These are phyloP conservation scores for Steccherinum ochraceum DNA, from an alignment of 768 basidiomycete species.

Conservation along the genomic window DNA sequence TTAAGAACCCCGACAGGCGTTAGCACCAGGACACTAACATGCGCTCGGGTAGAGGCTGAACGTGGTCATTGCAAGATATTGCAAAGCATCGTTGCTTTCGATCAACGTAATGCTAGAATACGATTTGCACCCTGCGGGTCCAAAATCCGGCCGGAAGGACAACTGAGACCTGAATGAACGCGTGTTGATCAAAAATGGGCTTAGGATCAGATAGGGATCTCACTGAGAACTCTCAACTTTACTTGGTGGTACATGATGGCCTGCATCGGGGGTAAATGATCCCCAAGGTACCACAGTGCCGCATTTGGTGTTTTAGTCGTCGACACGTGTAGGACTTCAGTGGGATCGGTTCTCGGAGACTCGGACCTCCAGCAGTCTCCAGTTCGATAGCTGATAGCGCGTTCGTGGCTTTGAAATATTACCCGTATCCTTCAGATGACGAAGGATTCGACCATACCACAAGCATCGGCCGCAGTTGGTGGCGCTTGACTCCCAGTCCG, in stretches of 20 bases:
- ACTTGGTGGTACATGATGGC: not conserved
- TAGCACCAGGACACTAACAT: not conserved
- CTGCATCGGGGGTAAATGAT: not conserved
- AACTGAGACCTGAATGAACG: not conserved
- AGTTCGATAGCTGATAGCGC: too few relatives aligned
- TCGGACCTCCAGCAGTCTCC: too few relatives aligned
- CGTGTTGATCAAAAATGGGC: not conserved
- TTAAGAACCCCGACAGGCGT: not conserved
- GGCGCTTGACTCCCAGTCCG: too few relatives aligned
- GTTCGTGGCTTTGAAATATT: too few relatives aligned
- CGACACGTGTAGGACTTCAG: not conserved
- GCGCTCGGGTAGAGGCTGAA: not conserved
- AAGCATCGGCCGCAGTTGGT: too few relatives aligned
- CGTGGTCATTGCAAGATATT: not conserved
- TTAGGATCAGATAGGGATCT: not conserved
- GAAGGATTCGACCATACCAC: too few relatives aligned
- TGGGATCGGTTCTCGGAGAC: not conserved
- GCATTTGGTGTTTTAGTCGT: not conserved
- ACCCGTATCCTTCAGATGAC: too few relatives aligned
- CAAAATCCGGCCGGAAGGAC: not conserved
- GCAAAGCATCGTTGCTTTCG: not conserved
- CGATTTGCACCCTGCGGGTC: not conserved
- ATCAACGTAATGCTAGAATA: not conserved
- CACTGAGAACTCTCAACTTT: not conserved
- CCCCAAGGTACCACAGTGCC: not conserved